Percentiles rank a stretch among this genome's conserved stretches.
phyloP scores from a whole-genome alignment of 176 grass and related monocot species.

The Triticum dicoccoides region DNA sequence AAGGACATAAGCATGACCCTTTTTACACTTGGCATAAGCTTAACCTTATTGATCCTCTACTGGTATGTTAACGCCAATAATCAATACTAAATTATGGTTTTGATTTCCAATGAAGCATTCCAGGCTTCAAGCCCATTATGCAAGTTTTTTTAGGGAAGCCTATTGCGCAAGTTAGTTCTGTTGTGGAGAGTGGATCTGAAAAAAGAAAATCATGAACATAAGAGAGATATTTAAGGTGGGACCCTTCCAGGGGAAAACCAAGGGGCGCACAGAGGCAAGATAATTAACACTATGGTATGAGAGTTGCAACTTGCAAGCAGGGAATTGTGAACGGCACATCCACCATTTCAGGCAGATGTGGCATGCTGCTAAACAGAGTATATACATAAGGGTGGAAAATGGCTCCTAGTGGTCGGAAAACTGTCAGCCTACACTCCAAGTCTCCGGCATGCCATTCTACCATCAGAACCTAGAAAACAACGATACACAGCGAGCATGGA shows the following conservation, averaged over 20 bases:
- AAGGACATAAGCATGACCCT: background rate
- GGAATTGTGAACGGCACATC: background rate
- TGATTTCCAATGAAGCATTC: background rate
- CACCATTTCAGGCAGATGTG: background rate
- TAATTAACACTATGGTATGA: background rate
- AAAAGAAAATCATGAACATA: background rate
- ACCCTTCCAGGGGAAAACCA: background rate
- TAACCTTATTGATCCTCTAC: background rate
- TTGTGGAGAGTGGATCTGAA: background rate
- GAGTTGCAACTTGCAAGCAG: background rate
- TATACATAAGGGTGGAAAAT: background rate
- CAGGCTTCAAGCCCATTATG: background rate
- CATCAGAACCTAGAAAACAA: background rate
- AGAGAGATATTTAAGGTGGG: background rate
- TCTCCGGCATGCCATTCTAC: background rate
- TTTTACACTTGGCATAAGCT: background rate
- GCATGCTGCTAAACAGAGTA: background rate
- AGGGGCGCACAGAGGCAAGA: background rate
- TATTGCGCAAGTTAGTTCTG: background rate
- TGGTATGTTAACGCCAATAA: background rate
- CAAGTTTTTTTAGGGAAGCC: background rate
- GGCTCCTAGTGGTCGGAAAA: background rate
- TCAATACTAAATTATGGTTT: background rate
- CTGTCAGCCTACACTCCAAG: background rate
- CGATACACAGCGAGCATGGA: background rate